Conservation (phyloP, 768 basidiomycete species). For the Termitomyces sp. region DNA sequence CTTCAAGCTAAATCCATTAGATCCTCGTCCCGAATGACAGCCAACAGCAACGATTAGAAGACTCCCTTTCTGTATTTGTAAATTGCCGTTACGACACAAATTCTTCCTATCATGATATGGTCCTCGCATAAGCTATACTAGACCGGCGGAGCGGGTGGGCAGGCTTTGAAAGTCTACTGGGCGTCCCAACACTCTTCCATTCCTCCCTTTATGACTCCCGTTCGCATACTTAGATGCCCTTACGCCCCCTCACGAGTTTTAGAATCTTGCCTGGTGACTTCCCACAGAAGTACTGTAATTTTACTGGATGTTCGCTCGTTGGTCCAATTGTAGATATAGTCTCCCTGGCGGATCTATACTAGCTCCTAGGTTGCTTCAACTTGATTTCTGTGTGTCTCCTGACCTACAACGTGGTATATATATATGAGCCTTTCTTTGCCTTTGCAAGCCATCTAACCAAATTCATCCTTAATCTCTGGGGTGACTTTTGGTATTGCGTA, state of each 20-base stretch:
- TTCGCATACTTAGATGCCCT: neutral
- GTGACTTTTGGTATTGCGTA: neutral
- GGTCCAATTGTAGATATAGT: neutral
- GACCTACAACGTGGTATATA: neutral
- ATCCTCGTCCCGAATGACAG: conserved; percentile 10
- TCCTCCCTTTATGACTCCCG: conserved; percentile 2
- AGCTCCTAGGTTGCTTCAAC: neutral
- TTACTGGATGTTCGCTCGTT: neutral
- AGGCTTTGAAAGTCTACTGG: conserved; percentile 9
- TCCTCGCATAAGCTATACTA: neutral
- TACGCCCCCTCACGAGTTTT: neutral
- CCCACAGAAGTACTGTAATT: neutral
- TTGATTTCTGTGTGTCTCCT: neutral
- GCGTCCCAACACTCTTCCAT: neutral
- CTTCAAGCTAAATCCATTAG: conserved; percentile 4
- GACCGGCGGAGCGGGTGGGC: conserved; percentile 4
- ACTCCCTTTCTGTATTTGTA: conserved; percentile 12
- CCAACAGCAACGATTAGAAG: conserved; percentile 15
- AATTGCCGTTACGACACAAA: conserved; percentile 4
- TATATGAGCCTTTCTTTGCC: neutral
- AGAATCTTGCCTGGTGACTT: conserved; percentile 2
- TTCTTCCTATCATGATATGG: neutral
- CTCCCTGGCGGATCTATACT: neutral
- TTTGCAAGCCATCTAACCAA: neutral
- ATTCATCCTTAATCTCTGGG: neutral